Conservation (phyloP, 108 stramenopile species). For the Poteriospumella lacustris region DNA sequence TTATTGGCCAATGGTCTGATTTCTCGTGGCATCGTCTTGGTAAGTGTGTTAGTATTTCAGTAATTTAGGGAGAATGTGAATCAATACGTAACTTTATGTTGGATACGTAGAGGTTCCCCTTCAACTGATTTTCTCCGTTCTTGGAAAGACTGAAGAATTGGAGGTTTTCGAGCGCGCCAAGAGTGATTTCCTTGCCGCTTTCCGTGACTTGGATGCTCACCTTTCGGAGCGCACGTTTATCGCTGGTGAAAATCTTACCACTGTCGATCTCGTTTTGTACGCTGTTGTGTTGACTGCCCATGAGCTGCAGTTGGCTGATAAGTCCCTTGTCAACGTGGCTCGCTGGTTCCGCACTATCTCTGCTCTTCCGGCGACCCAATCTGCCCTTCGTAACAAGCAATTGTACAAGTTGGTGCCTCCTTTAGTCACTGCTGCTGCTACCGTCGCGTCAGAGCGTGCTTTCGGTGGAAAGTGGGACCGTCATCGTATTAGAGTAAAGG, state of each 20-base stretch:
- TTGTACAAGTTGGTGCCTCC: no score
- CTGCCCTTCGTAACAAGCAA: not conserved
- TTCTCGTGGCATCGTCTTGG: not conserved
- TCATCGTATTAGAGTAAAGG: constrained; percentile 4
- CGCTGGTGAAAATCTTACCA: no score
- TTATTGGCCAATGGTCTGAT: not conserved
- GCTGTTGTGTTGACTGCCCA: not conserved
- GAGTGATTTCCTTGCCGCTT: not conserved
- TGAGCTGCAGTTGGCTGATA: not conserved
- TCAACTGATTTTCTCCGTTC: not conserved
- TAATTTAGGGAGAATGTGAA: no score
- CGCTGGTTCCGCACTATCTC: constrained; percentile 44
- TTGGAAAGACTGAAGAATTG: not conserved
- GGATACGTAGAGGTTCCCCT: not conserved
- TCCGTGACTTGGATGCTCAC: not conserved
- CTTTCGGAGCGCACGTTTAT: no score
- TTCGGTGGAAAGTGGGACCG: constrained; percentile 13
- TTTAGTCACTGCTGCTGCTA: no score
- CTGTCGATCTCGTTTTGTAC: no score
- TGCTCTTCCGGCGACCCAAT: not conserved
- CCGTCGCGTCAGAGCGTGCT: not conserved
- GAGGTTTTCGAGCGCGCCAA: not conserved
- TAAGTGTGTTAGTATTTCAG: not conserved
- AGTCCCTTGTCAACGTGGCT: constrained; percentile 11
- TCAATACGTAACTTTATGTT: no score